Base-by-base conservation (phyloP, 202 grass and related monocot genomes). In the Digitaria exilis region DNA sequence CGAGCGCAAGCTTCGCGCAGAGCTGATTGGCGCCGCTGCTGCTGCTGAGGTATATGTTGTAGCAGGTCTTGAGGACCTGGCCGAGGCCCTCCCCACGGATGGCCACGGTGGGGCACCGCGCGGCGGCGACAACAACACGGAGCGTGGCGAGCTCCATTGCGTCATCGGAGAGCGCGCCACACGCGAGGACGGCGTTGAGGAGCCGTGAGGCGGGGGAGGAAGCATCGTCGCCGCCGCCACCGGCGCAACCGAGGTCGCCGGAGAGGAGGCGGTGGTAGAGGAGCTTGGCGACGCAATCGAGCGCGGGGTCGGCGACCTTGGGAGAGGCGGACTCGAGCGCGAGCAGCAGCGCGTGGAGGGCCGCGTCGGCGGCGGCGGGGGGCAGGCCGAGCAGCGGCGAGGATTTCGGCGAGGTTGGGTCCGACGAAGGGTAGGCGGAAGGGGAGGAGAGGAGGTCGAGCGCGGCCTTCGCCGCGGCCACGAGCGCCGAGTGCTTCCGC, bases 1-100 rank as follows among this genome's bases (percentile, higher is more conserved):
- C 93, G 17, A 99, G 96, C 21, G 89, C 93, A 76, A 96, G 81
- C 78, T 99, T 99, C 6, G 96, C 89, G n/a, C 91, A 96, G 86
- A 94, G 82, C 87, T 99, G 96, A 50, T 99, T 99, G 54, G 85
- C 78, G 5, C 71, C 72, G 56, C 89, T 94, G 90, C 89, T 85
- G 75, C 96, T 99, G 73, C 96, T 92, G 51, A 99, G 90, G 84
- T 96, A 94, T 18, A 99, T 87, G 25, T 99, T 96, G 78, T 94
- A 99, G 75, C 96, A 99, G 84, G 93, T 94, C 71, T 88, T 93
- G 29, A 99, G 83, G 65, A 96, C 84, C 48, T 92, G 93, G 35
- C 72, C 90, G 31, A 99, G 87, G 19, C 88, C 88, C 58, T 99
- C 96, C 16, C 93, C 96, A 15, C 91, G 93, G 81, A 99, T 85